Conservation (phyloP, 768 basidiomycete species). For the Leucocoprinus birnbaumii region DNA sequence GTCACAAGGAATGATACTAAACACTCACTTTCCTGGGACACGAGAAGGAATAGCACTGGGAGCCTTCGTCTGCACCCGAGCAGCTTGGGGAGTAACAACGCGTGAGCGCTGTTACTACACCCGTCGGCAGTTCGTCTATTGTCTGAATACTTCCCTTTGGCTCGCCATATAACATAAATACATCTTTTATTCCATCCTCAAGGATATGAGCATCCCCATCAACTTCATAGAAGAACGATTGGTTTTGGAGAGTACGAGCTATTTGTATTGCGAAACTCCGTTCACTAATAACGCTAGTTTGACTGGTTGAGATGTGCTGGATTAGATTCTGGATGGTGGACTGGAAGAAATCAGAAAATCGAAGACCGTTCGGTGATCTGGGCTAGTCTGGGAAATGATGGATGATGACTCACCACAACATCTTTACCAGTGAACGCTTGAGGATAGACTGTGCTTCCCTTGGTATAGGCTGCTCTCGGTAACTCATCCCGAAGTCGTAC, state of each 20-base stretch:
- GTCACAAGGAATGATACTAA: no score
- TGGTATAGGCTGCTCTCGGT: constrained; percentile 83
- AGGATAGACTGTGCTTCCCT: constrained; percentile 89
- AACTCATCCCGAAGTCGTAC: constrained; percentile 88
- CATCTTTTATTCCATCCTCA: constrained; percentile 88
- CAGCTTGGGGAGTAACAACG: no score
- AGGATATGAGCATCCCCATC: constrained; percentile 85
- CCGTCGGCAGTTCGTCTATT: no score
- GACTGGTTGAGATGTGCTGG: constrained; percentile 74
- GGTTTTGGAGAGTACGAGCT: constrained; percentile 86
- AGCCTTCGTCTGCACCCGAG: no score
- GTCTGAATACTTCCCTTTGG: no score
- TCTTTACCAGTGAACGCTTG: constrained; percentile 93
- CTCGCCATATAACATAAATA: constrained; percentile 93
- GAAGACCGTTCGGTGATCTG: no score
- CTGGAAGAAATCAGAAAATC: constrained; percentile 43
- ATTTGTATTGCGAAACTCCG: constrained; percentile 83
- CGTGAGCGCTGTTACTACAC: no score
- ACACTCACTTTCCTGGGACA: no score
- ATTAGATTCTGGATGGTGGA: constrained; percentile 87
- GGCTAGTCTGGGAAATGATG: background rate
- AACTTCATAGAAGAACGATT: constrained; percentile 95
- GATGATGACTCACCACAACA: constrained; percentile 65
- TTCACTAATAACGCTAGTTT: constrained; percentile 72
- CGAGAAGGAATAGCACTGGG: no score